These are phyloP conservation scores for Gnomoniopsis sp. DNA, from an alignment of 2,329 filamentous ascomycete genomes.

Conservation along the genomic window DNA sequence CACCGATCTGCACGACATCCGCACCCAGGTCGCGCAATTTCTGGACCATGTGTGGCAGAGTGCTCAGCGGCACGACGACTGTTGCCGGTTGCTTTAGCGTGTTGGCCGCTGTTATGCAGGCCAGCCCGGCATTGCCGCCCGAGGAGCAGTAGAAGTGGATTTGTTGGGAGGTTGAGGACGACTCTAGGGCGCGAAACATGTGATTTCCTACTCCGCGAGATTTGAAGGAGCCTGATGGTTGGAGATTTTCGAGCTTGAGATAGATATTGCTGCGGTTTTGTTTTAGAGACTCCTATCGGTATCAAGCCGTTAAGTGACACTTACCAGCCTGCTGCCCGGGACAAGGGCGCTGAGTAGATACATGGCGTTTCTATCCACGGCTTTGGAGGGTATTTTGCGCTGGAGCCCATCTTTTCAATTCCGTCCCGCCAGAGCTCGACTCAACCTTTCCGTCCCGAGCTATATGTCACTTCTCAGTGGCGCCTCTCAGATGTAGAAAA, in stretches of 20 bases:
- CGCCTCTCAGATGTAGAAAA: no score
- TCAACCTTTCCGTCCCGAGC: not conserved
- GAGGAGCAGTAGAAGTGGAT: conserved; percentile 71
- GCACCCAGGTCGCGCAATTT: conserved; percentile 65
- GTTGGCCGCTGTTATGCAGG: conserved; percentile 68
- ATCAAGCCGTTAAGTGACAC: no score
- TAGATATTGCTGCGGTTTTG: conserved; percentile 60
- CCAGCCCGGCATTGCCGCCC: conserved; percentile 78
- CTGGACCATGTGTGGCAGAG: conserved; percentile 62
- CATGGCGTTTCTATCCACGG: conserved; percentile 70
- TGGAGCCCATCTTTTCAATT: conserved; percentile 26
- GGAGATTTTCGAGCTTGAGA: conserved; percentile 78
- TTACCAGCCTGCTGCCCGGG: conserved; percentile 65
- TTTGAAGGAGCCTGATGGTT: conserved; percentile 83
- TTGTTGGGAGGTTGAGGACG: conserved; percentile 29
- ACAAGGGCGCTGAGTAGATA: conserved; percentile 61
- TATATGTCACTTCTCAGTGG: not conserved
- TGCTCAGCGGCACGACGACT: conserved; percentile 67
- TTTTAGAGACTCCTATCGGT: no score
- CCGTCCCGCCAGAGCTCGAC: not conserved
- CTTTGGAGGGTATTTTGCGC: conserved; percentile 23
- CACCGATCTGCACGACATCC: conserved; percentile 63
- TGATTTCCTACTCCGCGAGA: conserved; percentile 72
- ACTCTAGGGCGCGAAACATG: conserved; percentile 48
- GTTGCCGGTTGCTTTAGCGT: conserved; percentile 61